Percentiles rank a stretch among this genome's conserved stretches.
Conservation (phyloP, 768 basidiomycete genomes). For the Termitomyces bulborhizus region DNA sequence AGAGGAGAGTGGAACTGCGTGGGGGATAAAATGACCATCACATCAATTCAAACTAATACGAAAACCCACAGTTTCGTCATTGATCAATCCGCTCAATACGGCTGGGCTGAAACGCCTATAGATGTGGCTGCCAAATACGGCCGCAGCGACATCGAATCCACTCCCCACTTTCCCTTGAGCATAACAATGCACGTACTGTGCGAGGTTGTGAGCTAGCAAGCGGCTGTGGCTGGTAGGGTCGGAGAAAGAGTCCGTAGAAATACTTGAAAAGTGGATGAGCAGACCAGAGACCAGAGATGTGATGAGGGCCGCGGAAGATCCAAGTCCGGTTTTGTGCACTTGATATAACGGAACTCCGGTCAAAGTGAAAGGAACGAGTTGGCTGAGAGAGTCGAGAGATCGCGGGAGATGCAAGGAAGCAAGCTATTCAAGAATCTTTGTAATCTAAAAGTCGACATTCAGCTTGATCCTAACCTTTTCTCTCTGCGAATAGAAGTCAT, state of each 20-base stretch:
- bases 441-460: not conserved
- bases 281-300: constrained; percentile 89
- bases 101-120: constrained; percentile 83
- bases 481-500: constrained; percentile 96
- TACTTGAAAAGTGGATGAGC: constrained; percentile 65
- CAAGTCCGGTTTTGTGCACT: constrained; percentile 98
- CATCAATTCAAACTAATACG: not conserved
- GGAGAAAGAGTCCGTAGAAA: constrained; percentile 44
- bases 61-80: constrained; percentile 38
- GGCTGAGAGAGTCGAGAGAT: constrained; percentile 54
- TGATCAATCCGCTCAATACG: constrained; percentile 64
- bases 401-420: constrained; percentile 53
- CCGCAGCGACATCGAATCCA: constrained; percentile 94
- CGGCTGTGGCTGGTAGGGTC: constrained; percentile 39
- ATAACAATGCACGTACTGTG: constrained; percentile 92
- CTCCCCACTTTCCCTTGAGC: constrained; percentile 98
- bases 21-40: not conserved
- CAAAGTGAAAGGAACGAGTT: constrained; percentile 70
- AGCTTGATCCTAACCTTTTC: constrained; percentile 52
- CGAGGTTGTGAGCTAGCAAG: constrained; percentile 79
- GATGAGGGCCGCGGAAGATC: constrained; percentile 94
- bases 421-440: constrained; percentile 39
- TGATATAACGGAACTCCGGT: constrained; percentile 63
- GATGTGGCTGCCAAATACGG: constrained; percentile 90
- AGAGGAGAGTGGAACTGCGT: constrained; percentile 24